These are phyloP conservation scores for Lathyrus tuberosus DNA, from an alignment of 306 rosid genomes.

Conservation along the genomic window DNA sequence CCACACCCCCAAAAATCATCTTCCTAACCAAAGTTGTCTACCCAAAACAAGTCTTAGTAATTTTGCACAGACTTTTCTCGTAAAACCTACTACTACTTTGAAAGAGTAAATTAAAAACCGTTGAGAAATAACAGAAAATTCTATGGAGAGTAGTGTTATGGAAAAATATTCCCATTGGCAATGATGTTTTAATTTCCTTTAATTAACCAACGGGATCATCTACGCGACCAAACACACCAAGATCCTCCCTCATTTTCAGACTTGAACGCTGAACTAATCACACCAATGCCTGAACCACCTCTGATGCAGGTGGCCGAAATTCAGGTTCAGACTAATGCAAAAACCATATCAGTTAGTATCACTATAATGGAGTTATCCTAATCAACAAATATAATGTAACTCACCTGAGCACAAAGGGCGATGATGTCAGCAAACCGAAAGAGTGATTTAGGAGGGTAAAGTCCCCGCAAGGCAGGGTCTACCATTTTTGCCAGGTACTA, in stretches of 20 bases:
- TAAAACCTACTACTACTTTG: slow-evolving; percentile 36
- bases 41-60: slow-evolving; percentile 2
- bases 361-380: not conserved
- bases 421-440: slow-evolving; percentile 79
- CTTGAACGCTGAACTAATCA: slow-evolving; percentile 65
- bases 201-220: slow-evolving; percentile 48
- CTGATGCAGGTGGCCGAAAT: slow-evolving; percentile 76
- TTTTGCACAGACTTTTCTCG: slow-evolving; percentile 1
- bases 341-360: not conserved
- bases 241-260: slow-evolving; percentile 61
- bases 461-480: slow-evolving; percentile 84
- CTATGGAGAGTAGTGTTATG: not conserved
- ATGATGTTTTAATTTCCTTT: slow-evolving; percentile 7
- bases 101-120: not conserved
- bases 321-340: slow-evolving; percentile 65
- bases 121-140: slow-evolving; percentile 5
- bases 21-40: not conserved
- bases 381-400: not conserved
- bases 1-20: not conserved
- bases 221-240: slow-evolving; percentile 51
- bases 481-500: slow-evolving; percentile 72
- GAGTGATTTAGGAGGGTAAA: slow-evolving; percentile 84
- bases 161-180: too few relatives aligned
- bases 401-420: slow-evolving; percentile 79
- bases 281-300: slow-evolving; percentile 74